Evolutionary conservation across 768 basidiomycete species (phyloP), one percentile per base, ranked within the genome.

Genomic region (Sporobolomyces phaffii): DNA sequence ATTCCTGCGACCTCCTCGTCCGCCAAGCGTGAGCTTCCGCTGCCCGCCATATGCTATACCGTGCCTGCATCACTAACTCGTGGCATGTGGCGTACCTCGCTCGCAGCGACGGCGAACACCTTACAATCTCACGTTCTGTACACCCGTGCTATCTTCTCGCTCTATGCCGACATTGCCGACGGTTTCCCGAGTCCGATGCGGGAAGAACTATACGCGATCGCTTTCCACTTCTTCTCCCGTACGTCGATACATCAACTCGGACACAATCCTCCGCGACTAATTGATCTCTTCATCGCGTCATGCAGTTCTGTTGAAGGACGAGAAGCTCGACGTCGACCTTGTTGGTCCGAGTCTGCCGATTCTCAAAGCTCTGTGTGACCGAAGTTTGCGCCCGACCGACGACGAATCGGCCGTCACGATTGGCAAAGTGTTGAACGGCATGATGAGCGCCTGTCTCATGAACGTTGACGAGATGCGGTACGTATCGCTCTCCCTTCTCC

Each of bases 401-500:
- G 81, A 50, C 18, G 43, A 5, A 10, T 81, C 78, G 20, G 78
- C 78, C 44, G 82, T 83, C 26, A 80, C 8, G 76, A 20, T 20
- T 78, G 89, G 0, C 88, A 94, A 74, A 89, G 89, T 24, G 77
- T 20, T 72, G 14, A 68, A 72, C 47, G 70, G 70, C 40, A 51
- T 96, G 24, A 78, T 97, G n/a, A 93, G 90, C 0, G 83, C 87
- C 0, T 91, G 90, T 74, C 78, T 97, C 38, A 80, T 86, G 52
- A 89, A 94, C 74, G 82, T 97, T 28, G 93, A 97, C 74, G 89
- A 87, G 67, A 91, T 96, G 87, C 84, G 91, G 91, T 91, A 56
- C 65, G 85, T 78, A 20, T 34, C 49, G 54, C 31, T 64, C 36
- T 43, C 14, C 18, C 14, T 28, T 17, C 9, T 7, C 7, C 9